A percentile compares a stretch with the other conserved stretches of the same genome.
Evolutionary conservation across 352 stramenopile species (phyloP).

Genomic region (Pythium insidiosum): DNA sequence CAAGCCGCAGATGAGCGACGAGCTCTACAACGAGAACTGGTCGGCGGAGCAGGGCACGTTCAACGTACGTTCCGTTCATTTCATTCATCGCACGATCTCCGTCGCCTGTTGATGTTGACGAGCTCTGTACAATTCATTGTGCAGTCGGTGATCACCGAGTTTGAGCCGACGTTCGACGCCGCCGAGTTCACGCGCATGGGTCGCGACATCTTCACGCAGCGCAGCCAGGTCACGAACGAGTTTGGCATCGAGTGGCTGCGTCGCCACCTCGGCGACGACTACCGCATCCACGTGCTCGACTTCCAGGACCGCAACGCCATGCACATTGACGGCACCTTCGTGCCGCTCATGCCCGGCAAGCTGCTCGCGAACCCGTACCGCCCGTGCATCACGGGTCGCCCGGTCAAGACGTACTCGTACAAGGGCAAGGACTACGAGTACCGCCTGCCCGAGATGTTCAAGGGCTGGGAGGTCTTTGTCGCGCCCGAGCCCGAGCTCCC

Average conservation of each 20-base stretch:
- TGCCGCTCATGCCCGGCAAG: conserved; percentile 81
- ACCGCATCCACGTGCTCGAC: conserved; percentile 83
- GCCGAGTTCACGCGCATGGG: conserved; percentile 89
- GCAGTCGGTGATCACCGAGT: conserved; percentile 83
- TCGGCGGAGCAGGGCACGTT: conserved; percentile 68
- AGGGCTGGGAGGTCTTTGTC: conserved; percentile 87
- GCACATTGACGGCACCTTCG: conserved; percentile 88
- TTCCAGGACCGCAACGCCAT: conserved; percentile 89
- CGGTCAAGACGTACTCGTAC: conserved; percentile 85
- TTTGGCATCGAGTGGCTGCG: conserved; percentile 89
- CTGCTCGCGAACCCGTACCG: conserved; percentile 82
- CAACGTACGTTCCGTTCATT: conserved; percentile 40
- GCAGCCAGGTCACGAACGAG: conserved; percentile 87
- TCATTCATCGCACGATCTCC: too few relatives aligned
- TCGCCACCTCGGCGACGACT: conserved; percentile 80
- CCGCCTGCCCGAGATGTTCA: conserved; percentile 86
- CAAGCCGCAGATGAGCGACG: conserved; percentile 87
- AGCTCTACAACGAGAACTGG: conserved; percentile 86
- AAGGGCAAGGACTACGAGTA: conserved; percentile 87
- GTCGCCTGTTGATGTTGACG: too few relatives aligned
- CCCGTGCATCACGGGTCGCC: conserved; percentile 79
- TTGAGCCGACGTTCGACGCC: conserved; percentile 85
- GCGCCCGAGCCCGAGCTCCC: conserved; percentile 76
- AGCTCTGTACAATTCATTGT: too few relatives aligned
- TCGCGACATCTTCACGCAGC: conserved; percentile 86